Evolutionary conservation across 73 alveolate species (phyloP).

Genomic region (Uronychia setigera): DNA sequence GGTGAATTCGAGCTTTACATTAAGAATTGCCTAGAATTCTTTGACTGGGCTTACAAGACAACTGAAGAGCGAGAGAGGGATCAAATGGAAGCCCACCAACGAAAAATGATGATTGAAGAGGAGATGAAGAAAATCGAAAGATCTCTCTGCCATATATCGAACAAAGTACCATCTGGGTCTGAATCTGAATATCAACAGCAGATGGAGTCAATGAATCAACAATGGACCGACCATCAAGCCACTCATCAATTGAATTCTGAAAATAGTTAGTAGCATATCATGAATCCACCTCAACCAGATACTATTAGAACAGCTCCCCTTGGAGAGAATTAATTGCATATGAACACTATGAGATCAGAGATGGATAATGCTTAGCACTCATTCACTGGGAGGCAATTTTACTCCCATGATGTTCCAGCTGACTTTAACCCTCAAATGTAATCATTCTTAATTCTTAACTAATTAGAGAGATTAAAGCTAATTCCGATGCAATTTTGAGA

Average conservation of each 20-base stretch:
- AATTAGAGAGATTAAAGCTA: background rate
- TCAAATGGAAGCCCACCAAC: background rate
- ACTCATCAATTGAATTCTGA: too few species aligned
- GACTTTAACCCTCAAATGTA: background rate
- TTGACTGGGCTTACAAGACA: conserved; percentile 42
- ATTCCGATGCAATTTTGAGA: background rate
- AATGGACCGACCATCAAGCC: background rate
- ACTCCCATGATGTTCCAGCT: background rate
- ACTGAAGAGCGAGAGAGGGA: conserved; percentile 11
- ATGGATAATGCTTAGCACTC: background rate
- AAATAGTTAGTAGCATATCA: too few species aligned
- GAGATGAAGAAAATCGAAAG: conserved; percentile 29
- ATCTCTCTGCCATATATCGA: background rate
- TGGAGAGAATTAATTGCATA: too few species aligned
- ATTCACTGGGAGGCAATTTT: background rate
- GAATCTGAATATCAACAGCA: background rate
- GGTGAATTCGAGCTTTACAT: conserved; percentile 23
- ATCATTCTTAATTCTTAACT: background rate
- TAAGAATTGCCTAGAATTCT: conserved; percentile 16
- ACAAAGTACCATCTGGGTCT: background rate
- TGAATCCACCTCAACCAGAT: too few species aligned
- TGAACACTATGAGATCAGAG: too few species aligned
- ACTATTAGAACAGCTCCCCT: too few species aligned
- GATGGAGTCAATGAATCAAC: background rate
- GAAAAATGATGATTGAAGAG: conserved; percentile 1